Base-by-base conservation (phyloP, 192 early-diverging fungal genomes). In the Coemansia asiatica region DNA sequence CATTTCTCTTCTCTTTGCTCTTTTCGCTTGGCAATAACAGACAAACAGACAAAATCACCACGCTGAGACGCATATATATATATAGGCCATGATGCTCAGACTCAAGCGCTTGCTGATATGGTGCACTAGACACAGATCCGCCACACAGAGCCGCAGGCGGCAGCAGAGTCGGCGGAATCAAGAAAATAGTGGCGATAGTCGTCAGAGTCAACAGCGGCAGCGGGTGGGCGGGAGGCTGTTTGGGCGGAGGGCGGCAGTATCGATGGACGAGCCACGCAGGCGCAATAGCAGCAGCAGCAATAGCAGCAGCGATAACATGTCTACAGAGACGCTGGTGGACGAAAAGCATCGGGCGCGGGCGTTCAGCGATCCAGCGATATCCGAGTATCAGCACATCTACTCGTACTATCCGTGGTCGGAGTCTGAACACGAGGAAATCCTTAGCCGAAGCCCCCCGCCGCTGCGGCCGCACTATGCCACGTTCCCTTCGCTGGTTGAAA, bases 341-440 rank as follows among this genome's bases (percentile, higher is more conserved):
- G 68, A 73, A 18, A 72, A 68, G 33, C 59, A 64, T 19, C 63
- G 67, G 15, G 61, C 46, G 38, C 69, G 71, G 61, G 67, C 64
- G 23, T 50, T 79, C 27, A 70, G 76, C 47, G 64, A 74, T 35
- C 64, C 74, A 0, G 68, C 55, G 5, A 69, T 78, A 26, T 57
- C 63, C 21, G 76, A 66, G 7, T 47, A 58, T 50, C 56, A 74
- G 49, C 63, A 79, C 44, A 64, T 51, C 12, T 79, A 79, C 46
- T 79, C 76, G 44, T 79, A 79, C 64, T 79, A 74, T 18, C 76
- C 76, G 18, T 79, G 71, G 76, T 56, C 76, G n/a, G 76, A 73
- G 51, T 67, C 71, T 2, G 76, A 79, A 57, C 71, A 74, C 60
- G 71, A 79, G 36, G 76, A 66, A 49, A 74, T 79, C 22, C 57